Evolutionary conservation across 2,329 filamentous ascomycete genomes (phyloP).

Genomic region (Gyromitra esculenta): DNA sequence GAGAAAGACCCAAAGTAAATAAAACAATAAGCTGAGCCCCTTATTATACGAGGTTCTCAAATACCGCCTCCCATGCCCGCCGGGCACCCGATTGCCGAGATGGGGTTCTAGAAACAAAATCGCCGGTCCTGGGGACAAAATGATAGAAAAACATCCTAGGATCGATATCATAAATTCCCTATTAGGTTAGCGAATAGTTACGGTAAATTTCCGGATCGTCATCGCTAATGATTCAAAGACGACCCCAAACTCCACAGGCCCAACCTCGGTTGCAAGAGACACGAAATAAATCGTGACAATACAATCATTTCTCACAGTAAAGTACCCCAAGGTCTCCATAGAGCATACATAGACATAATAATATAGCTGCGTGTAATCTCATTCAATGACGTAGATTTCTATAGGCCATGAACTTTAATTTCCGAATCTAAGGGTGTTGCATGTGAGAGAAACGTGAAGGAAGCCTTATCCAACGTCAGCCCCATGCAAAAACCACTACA

Average conservation of each 20-base stretch:
- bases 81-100: constrained; percentile 28
- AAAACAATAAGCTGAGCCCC: neutral
- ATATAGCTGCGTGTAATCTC: too few relatives aligned
- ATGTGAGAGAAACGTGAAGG: constrained; percentile 12
- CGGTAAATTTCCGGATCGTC: constrained; percentile 39
- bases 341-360: too few relatives aligned
- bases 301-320: constrained; percentile 33
- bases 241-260: constrained; percentile 13
- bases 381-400: constrained; percentile 10
- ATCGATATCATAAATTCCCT: constrained; percentile 2
- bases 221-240: constrained; percentile 1
- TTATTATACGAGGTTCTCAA: neutral
- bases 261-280: constrained; percentile 12
- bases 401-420: constrained; percentile 34
- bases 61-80: constrained; percentile 1
- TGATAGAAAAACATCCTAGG: neutral
- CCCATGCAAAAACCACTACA: neutral
- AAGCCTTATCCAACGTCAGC: constrained; percentile 10
- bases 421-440: constrained; percentile 18
- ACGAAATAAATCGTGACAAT: constrained; percentile 11
- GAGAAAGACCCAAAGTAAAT: neutral
- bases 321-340: neutral
- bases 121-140: neutral
- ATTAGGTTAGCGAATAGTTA: neutral
- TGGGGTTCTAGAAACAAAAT: constrained; percentile 29